phyloP scores from a whole-genome alignment of 441 rosid genomes.

The Eutrema salsugineum region DNA sequence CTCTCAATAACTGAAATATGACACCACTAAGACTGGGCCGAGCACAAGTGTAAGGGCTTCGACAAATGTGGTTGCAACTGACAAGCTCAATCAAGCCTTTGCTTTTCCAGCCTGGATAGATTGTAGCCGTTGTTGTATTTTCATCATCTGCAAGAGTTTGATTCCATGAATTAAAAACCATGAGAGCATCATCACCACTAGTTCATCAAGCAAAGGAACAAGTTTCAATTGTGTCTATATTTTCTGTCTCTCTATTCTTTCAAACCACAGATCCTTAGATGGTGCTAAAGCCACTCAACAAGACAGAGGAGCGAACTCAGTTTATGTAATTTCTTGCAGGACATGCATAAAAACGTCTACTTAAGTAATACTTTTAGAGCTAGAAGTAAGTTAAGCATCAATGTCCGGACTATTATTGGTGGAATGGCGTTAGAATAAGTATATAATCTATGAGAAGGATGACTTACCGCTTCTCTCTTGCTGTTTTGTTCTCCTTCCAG shows the following conservation, averaged over 20 bases:
- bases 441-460: not conserved
- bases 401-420: not conserved
- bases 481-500: constrained; percentile 87
- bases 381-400: not conserved
- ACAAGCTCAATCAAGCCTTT: constrained; percentile 47
- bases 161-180: constrained; percentile 9
- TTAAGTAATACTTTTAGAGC: not conserved
- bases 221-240: not conserved
- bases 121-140: constrained; percentile 83
- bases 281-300: not conserved
- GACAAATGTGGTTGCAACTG: constrained; percentile 14
- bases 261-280: not conserved
- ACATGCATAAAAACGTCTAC: not conserved
- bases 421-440: not conserved
- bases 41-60: not conserved
- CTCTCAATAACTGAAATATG: constrained; percentile 1
- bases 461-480: constrained; percentile 82
- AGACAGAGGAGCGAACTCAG: not conserved
- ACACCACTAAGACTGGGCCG: not conserved
- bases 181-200: not conserved
- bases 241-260: not conserved
- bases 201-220: not conserved
- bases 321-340: not conserved
- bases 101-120: constrained; percentile 87
- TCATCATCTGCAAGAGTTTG: constrained; percentile 52